phyloP scores from a whole-genome alignment of 805 yeast genomes.

The Zygosaccharomyces gambellarensis region DNA sequence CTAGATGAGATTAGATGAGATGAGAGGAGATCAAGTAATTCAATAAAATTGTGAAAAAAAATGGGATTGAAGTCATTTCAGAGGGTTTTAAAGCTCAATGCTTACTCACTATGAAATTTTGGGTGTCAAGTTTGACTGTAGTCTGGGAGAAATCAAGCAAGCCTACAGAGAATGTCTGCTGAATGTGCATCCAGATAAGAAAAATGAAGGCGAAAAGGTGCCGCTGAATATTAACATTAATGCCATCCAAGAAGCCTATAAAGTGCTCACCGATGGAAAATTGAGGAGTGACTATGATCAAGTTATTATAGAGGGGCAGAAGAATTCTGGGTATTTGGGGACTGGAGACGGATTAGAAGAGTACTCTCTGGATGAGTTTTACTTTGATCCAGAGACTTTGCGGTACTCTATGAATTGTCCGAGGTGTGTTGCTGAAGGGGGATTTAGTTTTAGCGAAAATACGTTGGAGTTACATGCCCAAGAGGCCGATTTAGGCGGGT shows the following conservation, averaged over 20 bases:
- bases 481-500: slow-evolving; percentile 43
- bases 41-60: no score
- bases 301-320: slow-evolving; percentile 34
- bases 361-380: slow-evolving; percentile 60
- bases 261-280: slow-evolving; percentile 42
- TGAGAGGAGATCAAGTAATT: neutral
- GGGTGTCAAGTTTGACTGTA: slow-evolving; percentile 42
- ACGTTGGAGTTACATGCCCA: slow-evolving; percentile 49
- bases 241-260: slow-evolving; percentile 60
- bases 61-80: neutral
- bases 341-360: slow-evolving; percentile 68
- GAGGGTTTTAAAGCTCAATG: neutral
- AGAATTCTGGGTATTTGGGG: slow-evolving; percentile 34
- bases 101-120: slow-evolving; percentile 52
- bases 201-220: slow-evolving; percentile 3
- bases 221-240: slow-evolving; percentile 33
- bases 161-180: slow-evolving; percentile 65
- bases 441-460: slow-evolving; percentile 57
- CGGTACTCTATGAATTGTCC: slow-evolving; percentile 54
- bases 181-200: slow-evolving; percentile 75
- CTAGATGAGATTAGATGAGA: neutral
- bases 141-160: slow-evolving; percentile 42
- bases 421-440: slow-evolving; percentile 48
- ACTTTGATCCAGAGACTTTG: slow-evolving; percentile 36
- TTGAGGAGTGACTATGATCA: slow-evolving; percentile 50